Base-by-base conservation (phyloP, 164 flowering plant species). In the Annona squamosa region DNA sequence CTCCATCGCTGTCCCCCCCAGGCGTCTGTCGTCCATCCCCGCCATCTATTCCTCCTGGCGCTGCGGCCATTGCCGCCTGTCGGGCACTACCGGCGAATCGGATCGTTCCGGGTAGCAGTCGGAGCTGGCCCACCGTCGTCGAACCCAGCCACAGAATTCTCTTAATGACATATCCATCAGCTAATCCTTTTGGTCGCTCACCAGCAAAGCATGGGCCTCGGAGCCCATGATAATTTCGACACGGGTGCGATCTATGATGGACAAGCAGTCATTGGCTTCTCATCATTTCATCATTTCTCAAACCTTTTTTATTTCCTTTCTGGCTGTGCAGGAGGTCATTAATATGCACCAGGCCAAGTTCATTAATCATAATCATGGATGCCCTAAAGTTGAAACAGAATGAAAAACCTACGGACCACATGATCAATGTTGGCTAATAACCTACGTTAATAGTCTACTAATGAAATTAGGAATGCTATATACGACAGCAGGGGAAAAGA, bases 181-280 rank as follows among this genome's bases (percentile, higher is more conserved):
- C 26, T 65, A 56, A 70, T 74, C 57, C 65, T 69, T 69, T n/a
- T 70, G 76, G 83, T 74, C 72, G 78, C 84, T 48, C 79, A 82
- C 86, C 87, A 78, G 65, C 89, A 77, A 74, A 77, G 75, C 91
- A 85, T 74, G 59, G 65, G 72, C 73, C 71, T 84, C 45, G n/a
- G 57, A 67, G 68, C 69, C 78, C 85, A 86, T 86, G 73, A 85
- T 87, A 82, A 63, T 46, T 56, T n/a, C 70, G 48, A 63, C 70
- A 81, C 77, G 74, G 37, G 72, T 71, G 79, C 18, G 71, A 77
- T 82, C 71, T 71, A 26, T 62, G 26, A 63, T 80, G 63, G 79
- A 85, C 82, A 76, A 78, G 76, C 41, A 69, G 68, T 41, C 81
- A 76, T 81, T 75, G 73, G 81, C 74, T 76, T 80, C 84, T 79